Base-by-base conservation (phyloP, 2,329 filamentous ascomycete species). In the Neobulgaria alba region DNA sequence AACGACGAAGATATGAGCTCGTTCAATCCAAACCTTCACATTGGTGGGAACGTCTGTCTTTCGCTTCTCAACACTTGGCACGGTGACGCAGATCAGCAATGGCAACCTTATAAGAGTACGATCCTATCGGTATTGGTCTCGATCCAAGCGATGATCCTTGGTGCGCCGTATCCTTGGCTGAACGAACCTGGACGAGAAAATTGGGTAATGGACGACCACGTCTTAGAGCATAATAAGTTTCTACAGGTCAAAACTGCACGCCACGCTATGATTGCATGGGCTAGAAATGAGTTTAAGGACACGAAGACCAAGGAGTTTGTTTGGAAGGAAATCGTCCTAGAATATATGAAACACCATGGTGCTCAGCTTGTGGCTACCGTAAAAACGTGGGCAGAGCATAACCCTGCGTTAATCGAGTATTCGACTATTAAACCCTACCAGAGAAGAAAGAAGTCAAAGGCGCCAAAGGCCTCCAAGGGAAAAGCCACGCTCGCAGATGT, bases 21-120 rank as follows among this genome's bases (percentile, higher is more conserved):
- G 2, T 49, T 53, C 42, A 53, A 53, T 37, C 51, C 51, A 4
- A 53, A 53, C 32, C 39, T 53, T n/a, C 51, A 53, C 33, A 21
- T 36, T 9, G 43, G 37, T 23, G 43, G 47, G 19, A 36, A 21
- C n/a, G 47, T 49, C 3, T 49, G 47, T 36, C 36, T 49, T 17
- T 47, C 45, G 3, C 39, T 50, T 14, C 36, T 50, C 16, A 46
- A 46, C 20, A 48, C 48, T 4, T 49, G 49, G 51, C 29, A 37
- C 37, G 51, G 51, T 29, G 32, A 29, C 29, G 38, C 41, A 4
- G 23, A 39, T 12, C 41, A 51, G 35, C 41, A 41, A 41, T 53
- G 50, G 50, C 50, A 52, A 30, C 50, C 50, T 3, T 42, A 45
- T 29, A 51, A 53, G 31, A 51, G 45, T 31, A 53, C 49, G 2